Percentiles rank a stretch among this genome's conserved stretches.
These are phyloP conservation scores for Crotalaria pallida DNA, from an alignment of 306 rosid genomes.

Conservation along the genomic window DNA sequence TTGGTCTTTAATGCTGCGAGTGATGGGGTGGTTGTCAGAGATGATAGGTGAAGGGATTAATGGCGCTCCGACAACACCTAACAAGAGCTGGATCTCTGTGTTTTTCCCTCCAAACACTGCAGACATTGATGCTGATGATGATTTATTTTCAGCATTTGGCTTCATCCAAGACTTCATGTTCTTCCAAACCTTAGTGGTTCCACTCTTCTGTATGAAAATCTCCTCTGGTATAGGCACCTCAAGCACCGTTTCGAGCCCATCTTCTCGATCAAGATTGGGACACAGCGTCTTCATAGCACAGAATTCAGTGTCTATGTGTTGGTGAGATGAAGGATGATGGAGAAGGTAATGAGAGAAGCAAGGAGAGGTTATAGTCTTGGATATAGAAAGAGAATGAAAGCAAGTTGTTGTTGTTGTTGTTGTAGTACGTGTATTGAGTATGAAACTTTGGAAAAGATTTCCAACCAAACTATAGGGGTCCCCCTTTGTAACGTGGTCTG, in stretches of 20 bases:
- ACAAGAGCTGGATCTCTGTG: slow-evolving; percentile 76
- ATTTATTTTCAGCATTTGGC: slow-evolving; percentile 35
- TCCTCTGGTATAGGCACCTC: slow-evolving; percentile 96
- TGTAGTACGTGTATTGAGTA: background rate
- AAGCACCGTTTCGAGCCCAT: slow-evolving; percentile 91
- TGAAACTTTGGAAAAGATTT: slow-evolving; percentile 27
- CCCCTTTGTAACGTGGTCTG: slow-evolving; percentile 55
- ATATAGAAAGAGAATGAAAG: slow-evolving; percentile 21
- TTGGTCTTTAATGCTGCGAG: slow-evolving; percentile 63
- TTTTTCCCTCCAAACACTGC: slow-evolving; percentile 52
- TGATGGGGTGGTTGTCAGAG: slow-evolving; percentile 45
- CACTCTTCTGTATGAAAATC: slow-evolving; percentile 46
- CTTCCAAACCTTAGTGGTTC: slow-evolving; percentile 55
- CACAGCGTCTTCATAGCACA: slow-evolving; percentile 76
- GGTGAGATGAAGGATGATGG: background rate
- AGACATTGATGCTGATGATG: slow-evolving; percentile 26
- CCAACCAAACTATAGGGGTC: slow-evolving; percentile 47
- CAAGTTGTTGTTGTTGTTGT: slow-evolving; percentile 3
- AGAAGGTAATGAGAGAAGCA: slow-evolving; percentile 12
- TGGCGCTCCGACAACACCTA: slow-evolving; percentile 91
- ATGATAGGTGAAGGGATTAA: slow-evolving; percentile 64
- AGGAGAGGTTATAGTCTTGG: slow-evolving; percentile 1
- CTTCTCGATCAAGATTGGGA: slow-evolving; percentile 82
- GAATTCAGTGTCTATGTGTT: background rate
- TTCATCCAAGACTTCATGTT: slow-evolving; percentile 80